Evolutionary conservation across 306 rosid genomes (phyloP), one percentile per base, ranked within the genome.

Genomic region (Dicorynia guianensis): DNA sequence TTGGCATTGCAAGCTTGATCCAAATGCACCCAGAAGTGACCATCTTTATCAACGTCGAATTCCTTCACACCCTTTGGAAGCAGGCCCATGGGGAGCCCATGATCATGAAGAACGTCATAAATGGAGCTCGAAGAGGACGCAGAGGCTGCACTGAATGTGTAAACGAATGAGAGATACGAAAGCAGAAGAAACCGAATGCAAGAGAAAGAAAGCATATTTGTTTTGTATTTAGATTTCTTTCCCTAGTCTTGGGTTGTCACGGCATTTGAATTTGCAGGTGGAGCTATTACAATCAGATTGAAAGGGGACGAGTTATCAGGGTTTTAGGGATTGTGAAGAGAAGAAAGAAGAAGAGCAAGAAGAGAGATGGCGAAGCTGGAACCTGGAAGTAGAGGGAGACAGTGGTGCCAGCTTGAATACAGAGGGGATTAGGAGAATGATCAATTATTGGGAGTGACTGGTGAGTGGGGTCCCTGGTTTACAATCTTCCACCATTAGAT

Each of bases 1-100:
- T 88, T 86, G 39, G 98, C 98, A 78, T 91, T 88, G 76, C 98
- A 93, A 11, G 96, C 93, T 76, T 86, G 92, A 69, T 93, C 98
- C 56, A 91, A 76, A 72, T 84, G 80, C 0, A 82, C 93, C 84
- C 86, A 60, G 74, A 93, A 93, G 1, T 13, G 12, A 1, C 98
- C 97, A 3, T 50, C 84, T 1, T 65, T 70, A 5, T 52, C 88
- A 12, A 91, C 17, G 13, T 74, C 78, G 74, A 87, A 93, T 3
- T 93, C 85, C 48, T 17, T 82, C 6, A 93, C 86, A 0, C 93
- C 96, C 76, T 88, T 85, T 0, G 97, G 98, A 15, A 91, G 85
- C 40, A 93, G 75, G 0, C 98, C 98, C 87, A 85, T 93, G 7
- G 98, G 98, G 8, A 93, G 93, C 2, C 93, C 97, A 35, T 91